A percentile compares a stretch with the other conserved stretches of the same genome.
Conservation (phyloP, 768 basidiomycete genomes). For the Stropharia rugosoannulata region DNA sequence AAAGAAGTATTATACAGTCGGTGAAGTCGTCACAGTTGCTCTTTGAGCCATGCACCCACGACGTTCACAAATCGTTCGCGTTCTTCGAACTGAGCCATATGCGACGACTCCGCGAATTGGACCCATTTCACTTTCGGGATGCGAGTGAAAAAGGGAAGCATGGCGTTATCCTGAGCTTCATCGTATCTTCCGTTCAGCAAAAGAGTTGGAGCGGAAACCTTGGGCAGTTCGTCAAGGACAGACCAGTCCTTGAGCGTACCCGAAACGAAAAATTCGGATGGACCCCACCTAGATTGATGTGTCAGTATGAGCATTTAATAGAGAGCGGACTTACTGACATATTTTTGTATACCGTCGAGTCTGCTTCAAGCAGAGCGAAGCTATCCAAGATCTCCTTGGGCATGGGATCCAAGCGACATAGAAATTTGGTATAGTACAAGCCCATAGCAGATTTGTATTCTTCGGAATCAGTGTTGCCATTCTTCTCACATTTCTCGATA, state of each 20-base stretch:
- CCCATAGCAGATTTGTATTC: slow-evolving; percentile 45
- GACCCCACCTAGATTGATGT: slow-evolving; percentile 32
- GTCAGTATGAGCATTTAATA: neutral
- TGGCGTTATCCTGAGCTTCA: slow-evolving; percentile 35
- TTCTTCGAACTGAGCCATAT: slow-evolving; percentile 45
- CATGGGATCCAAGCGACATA: slow-evolving; percentile 44
- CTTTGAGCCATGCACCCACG: slow-evolving; percentile 3
- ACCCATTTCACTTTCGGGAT: slow-evolving; percentile 46
- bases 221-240: slow-evolving; percentile 41
- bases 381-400: slow-evolving; percentile 35
- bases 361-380: slow-evolving; percentile 35
- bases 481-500: slow-evolving; percentile 45
- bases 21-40: too few relatives aligned
- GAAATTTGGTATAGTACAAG: slow-evolving; percentile 39
- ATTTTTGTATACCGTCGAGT: slow-evolving; percentile 46
- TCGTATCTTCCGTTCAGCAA: slow-evolving; percentile 42
- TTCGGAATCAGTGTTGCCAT: slow-evolving; percentile 36
- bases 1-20: too few relatives aligned
- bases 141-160: slow-evolving; percentile 34
- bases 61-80: slow-evolving; percentile 25
- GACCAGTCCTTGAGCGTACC: slow-evolving; percentile 44
- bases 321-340: slow-evolving; percentile 34
- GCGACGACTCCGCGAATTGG: slow-evolving; percentile 40
- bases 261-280: slow-evolving; percentile 36
- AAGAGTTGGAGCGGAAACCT: slow-evolving; percentile 38